phyloP scores from a whole-genome alignment of 331 rosid species.

The Malus hybrid region DNA sequence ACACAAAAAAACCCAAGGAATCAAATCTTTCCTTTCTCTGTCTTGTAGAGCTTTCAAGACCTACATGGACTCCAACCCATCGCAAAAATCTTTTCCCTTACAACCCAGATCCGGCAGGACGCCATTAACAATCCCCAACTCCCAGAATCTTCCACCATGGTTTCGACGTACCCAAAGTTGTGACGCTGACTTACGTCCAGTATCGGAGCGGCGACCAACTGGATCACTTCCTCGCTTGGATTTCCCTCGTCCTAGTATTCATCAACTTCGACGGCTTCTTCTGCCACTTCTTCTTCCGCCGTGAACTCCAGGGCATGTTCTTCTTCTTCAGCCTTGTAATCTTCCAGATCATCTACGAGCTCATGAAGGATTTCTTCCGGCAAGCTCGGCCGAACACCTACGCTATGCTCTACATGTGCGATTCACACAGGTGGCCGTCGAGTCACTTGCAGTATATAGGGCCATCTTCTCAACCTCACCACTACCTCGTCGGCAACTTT shows the following conservation, averaged over 20 bases:
- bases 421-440: conserved; percentile 95
- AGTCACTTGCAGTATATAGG: conserved; percentile 69
- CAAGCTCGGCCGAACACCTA: conserved; percentile 84
- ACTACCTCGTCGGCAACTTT: too few species aligned
- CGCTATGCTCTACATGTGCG: conserved; percentile 65
- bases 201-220: conserved; percentile 38
- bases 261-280: conserved; percentile 75
- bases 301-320: conserved; percentile 85
- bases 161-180: conserved; percentile 27
- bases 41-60: too few species aligned
- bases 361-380: conserved; percentile 60
- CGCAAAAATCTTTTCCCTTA: too few species aligned
- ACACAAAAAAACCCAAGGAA: too few species aligned
- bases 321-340: conserved; percentile 56
- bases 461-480: too few species aligned
- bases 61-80: too few species aligned
- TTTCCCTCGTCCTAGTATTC: conserved; percentile 54
- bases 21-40: too few species aligned
- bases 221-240: conserved; percentile 48
- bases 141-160: conserved; percentile 1
- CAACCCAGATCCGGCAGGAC: too few species aligned
- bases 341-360: conserved; percentile 67
- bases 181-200: conserved; percentile 36
- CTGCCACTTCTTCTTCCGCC: conserved; percentile 87
- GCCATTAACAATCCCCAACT: not conserved